phyloP scores from a whole-genome alignment of 2,329 filamentous ascomycete species.

The Microcera coccophila region DNA sequence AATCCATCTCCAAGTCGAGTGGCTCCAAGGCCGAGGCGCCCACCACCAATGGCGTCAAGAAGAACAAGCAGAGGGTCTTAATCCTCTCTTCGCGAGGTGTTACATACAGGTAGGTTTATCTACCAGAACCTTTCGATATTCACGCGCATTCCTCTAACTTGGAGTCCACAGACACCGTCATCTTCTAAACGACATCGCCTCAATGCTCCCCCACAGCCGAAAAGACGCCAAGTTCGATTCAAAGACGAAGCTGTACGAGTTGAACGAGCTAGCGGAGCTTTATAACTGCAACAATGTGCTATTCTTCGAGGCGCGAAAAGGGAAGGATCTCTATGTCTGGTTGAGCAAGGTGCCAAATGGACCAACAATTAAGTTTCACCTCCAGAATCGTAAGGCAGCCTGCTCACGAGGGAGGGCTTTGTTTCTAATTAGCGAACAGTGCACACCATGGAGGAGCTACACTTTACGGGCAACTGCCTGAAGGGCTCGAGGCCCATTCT shows the following conservation, averaged over 20 bases:
- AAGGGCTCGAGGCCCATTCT: constrained; percentile 89
- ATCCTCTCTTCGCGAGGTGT: constrained; percentile 91
- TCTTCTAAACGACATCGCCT: constrained; percentile 81
- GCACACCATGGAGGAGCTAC: constrained; percentile 94
- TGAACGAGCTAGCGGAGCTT: constrained; percentile 71
- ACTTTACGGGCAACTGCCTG: constrained; percentile 94
- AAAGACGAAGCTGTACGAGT: constrained; percentile 79
- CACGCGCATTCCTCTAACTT: constrained; percentile 18
- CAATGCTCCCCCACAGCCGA: constrained; percentile 84
- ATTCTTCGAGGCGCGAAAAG: constrained; percentile 94
- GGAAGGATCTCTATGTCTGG: constrained; percentile 92
- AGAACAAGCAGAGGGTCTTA: constrained; percentile 73
- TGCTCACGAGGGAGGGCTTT: background rate
- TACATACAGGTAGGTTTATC: constrained; percentile 64
- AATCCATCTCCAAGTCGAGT: constrained; percentile 62
- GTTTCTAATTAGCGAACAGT: constrained; percentile 46
- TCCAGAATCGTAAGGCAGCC: constrained; percentile 62
- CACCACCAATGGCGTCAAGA: constrained; percentile 49
- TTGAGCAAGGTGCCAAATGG: constrained; percentile 80
- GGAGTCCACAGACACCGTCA: constrained; percentile 70
- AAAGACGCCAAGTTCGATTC: constrained; percentile 97
- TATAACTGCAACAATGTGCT: constrained; percentile 94
- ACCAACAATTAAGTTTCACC: constrained; percentile 62
- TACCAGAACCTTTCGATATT: background rate
- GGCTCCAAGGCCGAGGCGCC: constrained; percentile 47